These are phyloP conservation scores for Parmelia sp. DNA, from an alignment of 495 filamentous ascomycete species.

Conservation along the genomic window DNA sequence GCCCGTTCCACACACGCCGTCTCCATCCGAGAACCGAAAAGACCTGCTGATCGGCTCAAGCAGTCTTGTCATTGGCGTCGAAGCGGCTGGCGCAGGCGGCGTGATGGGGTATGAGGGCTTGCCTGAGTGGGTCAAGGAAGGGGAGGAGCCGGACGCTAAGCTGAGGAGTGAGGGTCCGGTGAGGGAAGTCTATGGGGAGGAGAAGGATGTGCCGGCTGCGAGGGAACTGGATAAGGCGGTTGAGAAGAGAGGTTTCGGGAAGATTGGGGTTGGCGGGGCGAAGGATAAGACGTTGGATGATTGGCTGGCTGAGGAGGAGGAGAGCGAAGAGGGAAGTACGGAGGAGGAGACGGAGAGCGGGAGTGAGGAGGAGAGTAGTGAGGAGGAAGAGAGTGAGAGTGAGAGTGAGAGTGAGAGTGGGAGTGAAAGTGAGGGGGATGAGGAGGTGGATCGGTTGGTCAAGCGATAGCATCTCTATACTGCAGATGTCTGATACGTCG, in stretches of 20 bases:
- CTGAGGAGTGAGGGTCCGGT: conserved; percentile 50
- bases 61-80: conserved; percentile 73
- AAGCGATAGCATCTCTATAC: background rate
- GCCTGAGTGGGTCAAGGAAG: conserved; percentile 77
- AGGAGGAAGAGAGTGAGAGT: conserved; percentile 23
- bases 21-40: conserved; percentile 72
- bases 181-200: conserved; percentile 27
- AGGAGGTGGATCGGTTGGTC: conserved; percentile 26
- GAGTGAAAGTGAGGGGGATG: conserved; percentile 29
- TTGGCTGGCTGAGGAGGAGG: conserved; percentile 71
- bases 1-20: conserved; percentile 79
- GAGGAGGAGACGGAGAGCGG: conserved; percentile 44
- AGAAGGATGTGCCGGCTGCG: conserved; percentile 48
- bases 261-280: conserved; percentile 24
- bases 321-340: conserved; percentile 36
- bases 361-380: conserved; percentile 38
- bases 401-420: conserved; percentile 21
- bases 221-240: conserved; percentile 58
- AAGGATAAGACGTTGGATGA: conserved; percentile 71
- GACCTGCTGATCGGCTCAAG: conserved; percentile 74
- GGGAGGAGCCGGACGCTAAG: conserved; percentile 68
- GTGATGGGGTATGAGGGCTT: conserved; percentile 69
- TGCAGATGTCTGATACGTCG: background rate
- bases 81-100: conserved; percentile 56
- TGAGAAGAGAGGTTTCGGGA: conserved; percentile 35